Conservation (phyloP, 2,329 filamentous ascomycete species). For the Aspergillus latus region DNA sequence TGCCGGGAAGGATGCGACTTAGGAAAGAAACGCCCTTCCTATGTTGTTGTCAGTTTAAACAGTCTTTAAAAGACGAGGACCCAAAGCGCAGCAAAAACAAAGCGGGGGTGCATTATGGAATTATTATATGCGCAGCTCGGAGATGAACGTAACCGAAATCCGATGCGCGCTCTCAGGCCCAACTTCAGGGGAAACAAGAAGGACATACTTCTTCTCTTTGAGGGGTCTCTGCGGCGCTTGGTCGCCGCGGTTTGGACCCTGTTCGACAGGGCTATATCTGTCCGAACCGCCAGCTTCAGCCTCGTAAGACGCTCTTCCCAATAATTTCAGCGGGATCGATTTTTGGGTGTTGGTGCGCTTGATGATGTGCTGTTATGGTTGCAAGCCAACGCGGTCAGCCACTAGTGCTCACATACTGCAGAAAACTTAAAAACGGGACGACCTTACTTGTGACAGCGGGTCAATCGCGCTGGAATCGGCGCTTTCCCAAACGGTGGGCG, state of each 20-base stretch:
- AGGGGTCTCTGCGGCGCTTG: constrained; percentile 33
- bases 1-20: constrained; percentile 74
- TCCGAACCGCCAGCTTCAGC: constrained; percentile 42
- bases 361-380: constrained; percentile 57
- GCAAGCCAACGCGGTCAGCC: constrained; percentile 12
- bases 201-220: constrained; percentile 67
- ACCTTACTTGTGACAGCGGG: constrained; percentile 63
- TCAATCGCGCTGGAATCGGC: constrained; percentile 56
- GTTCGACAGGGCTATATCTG: constrained; percentile 29
- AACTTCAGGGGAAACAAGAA: neutral
- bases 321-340: constrained; percentile 51
- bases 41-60: constrained; percentile 16
- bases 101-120: constrained; percentile 9
- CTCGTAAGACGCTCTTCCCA: constrained; percentile 43
- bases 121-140: neutral
- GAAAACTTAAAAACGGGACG: neutral
- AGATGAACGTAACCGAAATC: neutral
- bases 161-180: neutral
- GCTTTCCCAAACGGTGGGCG: constrained; percentile 28
- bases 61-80: too few relatives aligned
- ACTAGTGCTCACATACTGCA: constrained; percentile 7
- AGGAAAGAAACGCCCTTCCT: constrained; percentile 91
- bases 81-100: neutral
- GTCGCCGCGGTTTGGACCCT: constrained; percentile 32
- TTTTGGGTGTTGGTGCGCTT: constrained; percentile 66